Conservation (phyloP, 2,329 filamentous ascomycete species). For the Aureobasidium sp. region DNA sequence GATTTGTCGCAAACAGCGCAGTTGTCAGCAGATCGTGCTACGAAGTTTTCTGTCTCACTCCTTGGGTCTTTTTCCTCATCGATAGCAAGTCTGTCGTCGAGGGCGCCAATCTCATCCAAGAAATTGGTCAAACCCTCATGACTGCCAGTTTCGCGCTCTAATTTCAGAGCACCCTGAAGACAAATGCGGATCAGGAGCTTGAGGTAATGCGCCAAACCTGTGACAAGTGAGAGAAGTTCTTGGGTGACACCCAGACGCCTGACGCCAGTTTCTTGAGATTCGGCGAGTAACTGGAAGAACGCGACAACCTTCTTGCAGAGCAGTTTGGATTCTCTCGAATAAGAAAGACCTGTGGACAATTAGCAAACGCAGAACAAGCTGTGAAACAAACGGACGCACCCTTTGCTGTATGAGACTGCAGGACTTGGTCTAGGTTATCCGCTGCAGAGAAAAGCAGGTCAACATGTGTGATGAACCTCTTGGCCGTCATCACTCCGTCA, state of each 20-base stretch:
- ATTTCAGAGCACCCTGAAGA: slow-evolving; percentile 80
- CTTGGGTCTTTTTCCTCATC: slow-evolving; percentile 46
- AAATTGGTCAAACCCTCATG: slow-evolving; percentile 73
- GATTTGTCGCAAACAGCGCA: slow-evolving; percentile 74
- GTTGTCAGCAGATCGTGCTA: slow-evolving; percentile 54
- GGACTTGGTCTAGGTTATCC: slow-evolving; percentile 72
- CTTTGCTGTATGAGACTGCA: slow-evolving; percentile 63
- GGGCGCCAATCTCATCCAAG: slow-evolving; percentile 70
- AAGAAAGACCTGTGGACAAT: slow-evolving; percentile 53
- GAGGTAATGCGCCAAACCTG: slow-evolving; percentile 90
- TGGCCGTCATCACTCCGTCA: slow-evolving; percentile 88
- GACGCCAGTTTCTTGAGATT: slow-evolving; percentile 81
- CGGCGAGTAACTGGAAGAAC: slow-evolving; percentile 94
- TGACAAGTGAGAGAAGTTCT: slow-evolving; percentile 91
- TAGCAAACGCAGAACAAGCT: slow-evolving; percentile 14
- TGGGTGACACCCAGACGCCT: slow-evolving; percentile 93
- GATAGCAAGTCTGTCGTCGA: slow-evolving; percentile 66
- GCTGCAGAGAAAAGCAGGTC: slow-evolving; percentile 85
- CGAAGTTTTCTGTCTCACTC: slow-evolving; percentile 33
- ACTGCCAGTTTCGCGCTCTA: slow-evolving; percentile 73
- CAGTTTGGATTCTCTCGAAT: slow-evolving; percentile 91
- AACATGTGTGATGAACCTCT: slow-evolving; percentile 92
- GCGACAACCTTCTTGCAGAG: slow-evolving; percentile 99
- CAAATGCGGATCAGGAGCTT: slow-evolving; percentile 97
- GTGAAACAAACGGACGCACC: slow-evolving; percentile 42